Evolutionary conservation across 257 asterid species (phyloP), one percentile per base, ranked within the genome.

Genomic region (Perilla frutescens): DNA sequence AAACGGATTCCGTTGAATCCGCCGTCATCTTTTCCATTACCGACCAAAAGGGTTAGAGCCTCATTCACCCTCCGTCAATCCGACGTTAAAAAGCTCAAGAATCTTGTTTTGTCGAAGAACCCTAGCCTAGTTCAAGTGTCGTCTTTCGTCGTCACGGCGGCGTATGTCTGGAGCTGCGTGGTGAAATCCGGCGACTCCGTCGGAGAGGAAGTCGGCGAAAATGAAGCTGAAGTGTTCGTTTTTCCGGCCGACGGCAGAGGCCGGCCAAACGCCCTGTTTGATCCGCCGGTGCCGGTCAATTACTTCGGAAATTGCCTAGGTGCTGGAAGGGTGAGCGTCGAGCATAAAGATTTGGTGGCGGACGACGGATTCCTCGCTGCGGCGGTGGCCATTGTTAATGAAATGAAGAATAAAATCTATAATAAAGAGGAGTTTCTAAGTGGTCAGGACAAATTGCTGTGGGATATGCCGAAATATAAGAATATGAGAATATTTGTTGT

Each of bases 261-360:
- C 11, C 54, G 70, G 54, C 45, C 7, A 11, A 72, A 61, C 29
- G 40, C 62, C 10, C 14, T 79, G 5, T 29, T 75, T 11, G 43
- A 63, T 4, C 77, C 65, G 1, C 72, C 78, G 2, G 79, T 82
- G 4, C 82, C 84, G 0, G 7, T 31, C 1, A 65, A 34, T 26
- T 85, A 82, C 51, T 68, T 82, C 6, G 87, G 87, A 2, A 85
- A 85, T 13, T 85, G 82, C 37, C 15, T 85, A 2, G 79, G 76
- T 14, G 73, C 58, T 2, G 83, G 79, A 4, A 40, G 62, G 20
- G 62, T 68, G 34, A 43, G 0, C 12, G 8, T 70, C 1, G 44
- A 9, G 55, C 74, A 72, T 29, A 31, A 20, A 6, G 44, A 71
- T 44, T 2, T 77, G 12, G 49, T 37, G 37, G 89, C 78, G 51